These are phyloP conservation scores for Ascochyta clinopodiicola DNA, from an alignment of 2,329 filamentous ascomycete species.

Conservation along the genomic window DNA sequence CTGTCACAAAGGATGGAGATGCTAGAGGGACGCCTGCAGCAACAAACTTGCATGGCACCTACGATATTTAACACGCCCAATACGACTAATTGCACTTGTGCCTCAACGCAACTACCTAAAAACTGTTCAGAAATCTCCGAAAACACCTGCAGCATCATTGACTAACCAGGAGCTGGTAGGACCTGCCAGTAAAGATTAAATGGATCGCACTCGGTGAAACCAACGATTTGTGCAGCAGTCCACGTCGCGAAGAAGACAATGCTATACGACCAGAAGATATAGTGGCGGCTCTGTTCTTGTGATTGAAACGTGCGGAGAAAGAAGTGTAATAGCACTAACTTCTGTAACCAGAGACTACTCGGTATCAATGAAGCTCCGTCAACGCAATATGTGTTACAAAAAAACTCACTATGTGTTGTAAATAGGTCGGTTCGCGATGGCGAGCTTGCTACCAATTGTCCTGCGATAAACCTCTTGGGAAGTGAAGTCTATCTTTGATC, in stretches of 20 bases:
- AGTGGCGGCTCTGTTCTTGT: background rate
- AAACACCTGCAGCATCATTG: background rate
- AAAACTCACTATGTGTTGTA: background rate
- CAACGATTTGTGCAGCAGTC: background rate
- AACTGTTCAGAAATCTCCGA: background rate
- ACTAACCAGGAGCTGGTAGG: conserved; percentile 1
- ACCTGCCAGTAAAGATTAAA: conserved; percentile 2
- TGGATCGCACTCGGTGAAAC: conserved; percentile 2
- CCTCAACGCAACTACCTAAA: background rate
- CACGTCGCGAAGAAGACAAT: background rate
- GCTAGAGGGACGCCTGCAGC: background rate
- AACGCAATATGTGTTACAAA: background rate
- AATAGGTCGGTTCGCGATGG: background rate
- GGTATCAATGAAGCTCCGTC: background rate
- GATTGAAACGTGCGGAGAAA: background rate
- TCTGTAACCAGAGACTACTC: background rate
- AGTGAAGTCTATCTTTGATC: background rate
- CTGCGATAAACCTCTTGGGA: conserved; percentile 1
- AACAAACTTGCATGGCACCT: background rate
- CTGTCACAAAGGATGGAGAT: too few relatives aligned
- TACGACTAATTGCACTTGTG: background rate
- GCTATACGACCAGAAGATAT: background rate
- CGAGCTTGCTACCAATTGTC: background rate
- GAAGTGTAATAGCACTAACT: background rate
- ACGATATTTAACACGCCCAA: background rate